Base-by-base conservation (phyloP, 371 early-diverging fungal genomes). In the Mortierella sp. region DNA sequence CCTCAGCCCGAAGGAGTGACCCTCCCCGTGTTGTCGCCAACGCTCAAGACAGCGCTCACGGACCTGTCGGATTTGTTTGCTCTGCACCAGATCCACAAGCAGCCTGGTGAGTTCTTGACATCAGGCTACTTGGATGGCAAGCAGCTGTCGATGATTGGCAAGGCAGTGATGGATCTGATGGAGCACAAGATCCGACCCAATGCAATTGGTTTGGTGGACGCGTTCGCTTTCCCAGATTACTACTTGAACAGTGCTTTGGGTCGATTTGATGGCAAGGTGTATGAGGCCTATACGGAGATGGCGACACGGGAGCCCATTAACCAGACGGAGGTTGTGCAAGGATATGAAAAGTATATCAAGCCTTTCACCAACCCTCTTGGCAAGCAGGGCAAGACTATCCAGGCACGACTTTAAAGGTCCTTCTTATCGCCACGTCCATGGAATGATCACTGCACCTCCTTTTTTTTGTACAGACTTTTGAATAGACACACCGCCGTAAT, bases 181-280 rank as follows among this genome's bases (percentile, higher is more conserved):
- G 51, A 50, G 28, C 26, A 50, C 26, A 50, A 50, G 51, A 50
- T 50, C 51, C 51, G 51, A 4, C 28, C 28, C 24, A 82, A 93
- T 41, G 92, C 91, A 14, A 84, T 94, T 23, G 82, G 89, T 0
- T 79, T 93, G 12, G 93, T 92, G 4, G 94, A 93, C 66, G 85
- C 92, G 1, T 92, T 93, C 78, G 93, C 87, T 49, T 79, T 92
- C 23, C 86, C 93, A 2, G 95, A 95, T 50, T 88, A 88, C 55
- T 80, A 81, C 31, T 83, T 95, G n/a, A 87, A 92, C 72, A 91
- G 92, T 24, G 90, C 93, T 7, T 69, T 95, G 10, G 95, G 93
- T 42, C 83, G 88, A 16, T 84, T 79, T 19, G 94, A 93, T 58
- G 94, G 93, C 46, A 82, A 88, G 42, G 87, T 90, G 5, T 95